Percentiles rank a stretch among this genome's conserved stretches.
Evolutionary conservation across 768 basidiomycete genomes (phyloP).

Genomic region (Kwoniella europaea): DNA sequence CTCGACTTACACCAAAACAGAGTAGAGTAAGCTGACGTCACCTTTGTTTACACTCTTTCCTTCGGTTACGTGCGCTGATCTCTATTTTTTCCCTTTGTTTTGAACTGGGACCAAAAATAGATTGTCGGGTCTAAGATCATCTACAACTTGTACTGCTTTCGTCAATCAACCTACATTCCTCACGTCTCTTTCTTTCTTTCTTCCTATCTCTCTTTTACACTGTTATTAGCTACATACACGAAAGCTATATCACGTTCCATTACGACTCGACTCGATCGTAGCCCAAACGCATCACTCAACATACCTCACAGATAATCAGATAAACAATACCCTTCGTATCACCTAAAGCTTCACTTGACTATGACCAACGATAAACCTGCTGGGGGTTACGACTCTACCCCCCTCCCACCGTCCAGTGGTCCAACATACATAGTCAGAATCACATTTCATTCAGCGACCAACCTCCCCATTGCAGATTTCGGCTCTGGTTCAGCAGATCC

Average conservation of each 20-base stretch:
- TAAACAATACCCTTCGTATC: neutral
- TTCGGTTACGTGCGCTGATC: neutral
- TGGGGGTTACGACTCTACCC: constrained; percentile 51
- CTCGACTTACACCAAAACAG: neutral
- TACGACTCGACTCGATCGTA: neutral
- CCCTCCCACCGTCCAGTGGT: constrained; percentile 29
- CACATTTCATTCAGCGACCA: constrained; percentile 49
- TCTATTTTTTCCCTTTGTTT: neutral
- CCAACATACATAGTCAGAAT: constrained; percentile 51
- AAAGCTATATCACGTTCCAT: neutral
- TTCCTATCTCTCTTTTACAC: neutral
- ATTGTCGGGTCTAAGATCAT: neutral
- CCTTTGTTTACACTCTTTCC: constrained; percentile 1
- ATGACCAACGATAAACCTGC: constrained; percentile 43
- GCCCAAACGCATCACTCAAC: neutral
- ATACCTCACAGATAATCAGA: neutral
- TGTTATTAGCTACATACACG: neutral
- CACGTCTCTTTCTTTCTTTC: neutral
- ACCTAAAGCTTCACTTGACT: neutral
- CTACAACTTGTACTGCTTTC: constrained; percentile 8
- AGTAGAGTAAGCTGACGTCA: constrained; percentile 7
- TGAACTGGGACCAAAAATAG: neutral
- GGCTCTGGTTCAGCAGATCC: constrained; percentile 48
- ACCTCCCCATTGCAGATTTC: constrained; percentile 51
- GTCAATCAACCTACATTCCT: neutral